Evolutionary conservation across 805 yeast genomes (phyloP), one percentile per base, ranked within the genome.

Genomic region (Lachancea nothofagi): DNA sequence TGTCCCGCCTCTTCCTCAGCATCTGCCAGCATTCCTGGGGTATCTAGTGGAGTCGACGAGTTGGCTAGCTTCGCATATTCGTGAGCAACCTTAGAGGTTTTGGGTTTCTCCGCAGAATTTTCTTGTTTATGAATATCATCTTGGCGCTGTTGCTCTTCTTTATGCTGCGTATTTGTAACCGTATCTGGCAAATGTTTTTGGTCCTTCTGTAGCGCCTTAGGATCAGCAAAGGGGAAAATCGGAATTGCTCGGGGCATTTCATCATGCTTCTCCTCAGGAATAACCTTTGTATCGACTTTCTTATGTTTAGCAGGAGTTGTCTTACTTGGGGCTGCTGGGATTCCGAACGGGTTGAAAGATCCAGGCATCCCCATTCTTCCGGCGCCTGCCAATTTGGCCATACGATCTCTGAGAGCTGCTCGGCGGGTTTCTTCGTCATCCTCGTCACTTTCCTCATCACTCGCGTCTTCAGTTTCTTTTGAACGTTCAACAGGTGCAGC

Each of bases 301-400:
- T 42, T 54, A 22, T 49, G 55, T 14, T 40, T 39, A 27, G 49
- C 49, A 15, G 51, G 54, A 40, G 57, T 57, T 45, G 43, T 50
- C 7, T 51, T 26, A 44, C 47, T 44, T 47, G 48, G 32, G 15
- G 55, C 37, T 3, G 64, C 40, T 7, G 68, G 61, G 27, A 52
- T 49, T 34, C 66, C 71, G 44, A 68, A 68, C 25, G 73, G 73
- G 37, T 68, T 68, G 43, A 68, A 67, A 1, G 63, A 67, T 20
- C 62, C 64, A 22, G 61, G 59, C 50, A 61, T 62, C 30, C 88
- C 89, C 62, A 79, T 73, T 79, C 83, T 75, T 42, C 84, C 81
- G 10, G 78, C 78, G 15, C 96, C 95, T 0, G 97, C 83, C 14
- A 90, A 73, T 52, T 81, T 85, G n/a, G 98, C 97, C 96, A 90